Conservation (phyloP, 1,139 yeast genomes). For the Blastobotrys ciferrii region DNA sequence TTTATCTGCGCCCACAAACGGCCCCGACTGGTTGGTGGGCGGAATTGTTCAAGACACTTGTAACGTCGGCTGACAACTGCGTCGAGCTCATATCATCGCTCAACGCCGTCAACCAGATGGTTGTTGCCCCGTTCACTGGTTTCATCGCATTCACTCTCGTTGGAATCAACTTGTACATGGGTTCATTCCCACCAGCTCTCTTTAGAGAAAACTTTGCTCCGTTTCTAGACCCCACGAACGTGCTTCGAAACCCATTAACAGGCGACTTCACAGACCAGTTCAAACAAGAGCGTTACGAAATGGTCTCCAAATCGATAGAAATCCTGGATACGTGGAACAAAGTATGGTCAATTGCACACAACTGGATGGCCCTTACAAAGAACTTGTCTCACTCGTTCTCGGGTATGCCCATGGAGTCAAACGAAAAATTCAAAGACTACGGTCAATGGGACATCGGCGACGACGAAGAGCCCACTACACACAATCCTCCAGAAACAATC, state of each 20-base stretch:
- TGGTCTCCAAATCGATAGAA: constrained; percentile 2
- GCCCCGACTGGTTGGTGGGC: constrained; percentile 17
- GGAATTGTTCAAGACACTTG: constrained; percentile 10
- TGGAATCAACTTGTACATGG: constrained; percentile 14
- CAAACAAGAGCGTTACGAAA: background rate
- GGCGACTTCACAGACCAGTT: constrained; percentile 3
- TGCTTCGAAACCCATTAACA: background rate
- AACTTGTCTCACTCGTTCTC: background rate
- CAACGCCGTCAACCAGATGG: constrained; percentile 8
- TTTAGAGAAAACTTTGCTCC: constrained; percentile 1
- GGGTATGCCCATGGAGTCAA: background rate
- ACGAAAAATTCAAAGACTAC: constrained; percentile 2
- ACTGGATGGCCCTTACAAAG: constrained; percentile 3
- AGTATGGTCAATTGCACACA: constrained; percentile 6
- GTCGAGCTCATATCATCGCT: constrained; percentile 8
- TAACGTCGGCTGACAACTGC: constrained; percentile 9
- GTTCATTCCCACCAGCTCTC: background rate
- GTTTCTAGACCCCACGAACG: background rate
- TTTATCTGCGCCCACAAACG: constrained; percentile 14
- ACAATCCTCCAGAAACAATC: background rate
- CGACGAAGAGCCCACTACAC: background rate
- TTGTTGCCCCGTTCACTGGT: constrained; percentile 19
- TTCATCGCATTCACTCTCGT: constrained; percentile 17
- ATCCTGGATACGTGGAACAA: constrained; percentile 2
- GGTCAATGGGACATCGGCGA: constrained; percentile 1